Conservation (phyloP, 352 stramenopile species). For the Globisporangium nunn region DNA sequence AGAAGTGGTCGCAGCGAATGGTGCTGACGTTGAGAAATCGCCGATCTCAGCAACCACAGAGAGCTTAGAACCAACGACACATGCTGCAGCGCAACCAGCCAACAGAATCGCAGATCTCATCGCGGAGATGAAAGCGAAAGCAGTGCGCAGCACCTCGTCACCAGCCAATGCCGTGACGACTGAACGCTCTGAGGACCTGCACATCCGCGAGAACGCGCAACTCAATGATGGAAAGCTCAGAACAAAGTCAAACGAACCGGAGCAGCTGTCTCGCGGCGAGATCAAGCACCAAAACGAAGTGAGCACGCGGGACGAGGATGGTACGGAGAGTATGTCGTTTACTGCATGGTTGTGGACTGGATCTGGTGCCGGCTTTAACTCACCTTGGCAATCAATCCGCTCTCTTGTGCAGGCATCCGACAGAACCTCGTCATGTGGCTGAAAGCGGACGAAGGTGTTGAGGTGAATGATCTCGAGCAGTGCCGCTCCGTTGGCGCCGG, state of each 20-base stretch:
- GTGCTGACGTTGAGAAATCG: not conserved
- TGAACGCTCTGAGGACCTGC: not conserved
- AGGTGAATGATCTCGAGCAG: conserved; percentile 27
- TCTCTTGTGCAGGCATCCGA: conserved; percentile 18
- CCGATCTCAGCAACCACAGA: not conserved
- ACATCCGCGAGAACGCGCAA: not conserved
- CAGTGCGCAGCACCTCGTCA: not conserved
- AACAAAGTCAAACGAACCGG: not conserved
- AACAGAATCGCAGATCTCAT: conserved; percentile 17
- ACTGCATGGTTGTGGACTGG: not conserved
- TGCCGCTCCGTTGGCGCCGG: conserved; percentile 25
- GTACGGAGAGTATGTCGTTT: not conserved
- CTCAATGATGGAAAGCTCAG: not conserved
- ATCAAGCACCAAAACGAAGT: not conserved
- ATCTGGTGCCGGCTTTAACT: not conserved
- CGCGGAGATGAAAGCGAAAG: conserved; percentile 21
- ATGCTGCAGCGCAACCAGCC: conserved; percentile 8
- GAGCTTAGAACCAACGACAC: not conserved
- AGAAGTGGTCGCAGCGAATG: not conserved
- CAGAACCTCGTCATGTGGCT: conserved; percentile 38
- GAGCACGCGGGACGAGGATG: not conserved
- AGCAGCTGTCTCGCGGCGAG: not conserved
- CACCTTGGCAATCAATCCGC: not conserved
- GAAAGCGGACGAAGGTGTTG: conserved; percentile 38
- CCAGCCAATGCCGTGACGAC: not conserved